phyloP scores from a whole-genome alignment of 176 grass and related monocot species.

The Chloris gayana region DNA sequence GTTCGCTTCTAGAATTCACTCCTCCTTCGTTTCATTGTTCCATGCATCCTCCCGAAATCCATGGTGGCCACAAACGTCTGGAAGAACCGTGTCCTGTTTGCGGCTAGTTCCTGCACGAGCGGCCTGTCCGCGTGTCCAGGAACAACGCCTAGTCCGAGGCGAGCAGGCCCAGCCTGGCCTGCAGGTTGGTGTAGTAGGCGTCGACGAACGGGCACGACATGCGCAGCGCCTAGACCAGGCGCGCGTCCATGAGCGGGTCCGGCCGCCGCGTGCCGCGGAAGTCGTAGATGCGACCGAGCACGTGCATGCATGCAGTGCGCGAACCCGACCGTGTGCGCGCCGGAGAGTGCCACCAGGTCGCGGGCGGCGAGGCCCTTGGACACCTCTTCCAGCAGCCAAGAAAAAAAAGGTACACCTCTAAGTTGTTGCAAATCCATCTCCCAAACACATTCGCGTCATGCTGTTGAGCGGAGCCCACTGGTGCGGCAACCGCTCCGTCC shows the following conservation, averaged over 20 bases:
- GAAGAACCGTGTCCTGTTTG: constrained; percentile 68
- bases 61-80: constrained; percentile 58
- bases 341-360: constrained; percentile 62
- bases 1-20: too few relatives aligned
- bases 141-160: constrained; percentile 83
- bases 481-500: too few relatives aligned
- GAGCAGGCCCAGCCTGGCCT: constrained; percentile 70
- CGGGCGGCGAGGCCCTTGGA: constrained; percentile 51
- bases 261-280: constrained; percentile 50
- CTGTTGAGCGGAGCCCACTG: too few relatives aligned
- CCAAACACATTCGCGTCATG: too few relatives aligned
- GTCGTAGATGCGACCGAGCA: constrained; percentile 62
- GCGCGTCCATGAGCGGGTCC: constrained; percentile 74
- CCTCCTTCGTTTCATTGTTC: too few relatives aligned
- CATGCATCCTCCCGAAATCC: too few relatives aligned
- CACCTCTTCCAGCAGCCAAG: too few relatives aligned
- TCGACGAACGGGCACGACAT: constrained; percentile 81
- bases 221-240: constrained; percentile 72
- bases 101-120: constrained; percentile 55
- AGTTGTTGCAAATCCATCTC: too few relatives aligned
- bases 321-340: constrained; percentile 82
- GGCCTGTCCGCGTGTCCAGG: constrained; percentile 60
- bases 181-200: constrained; percentile 71
- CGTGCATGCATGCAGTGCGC: constrained; percentile 77
- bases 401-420: too few relatives aligned